Evolutionary conservation across 1,139 yeast species (phyloP).

Genomic region (Taphrina confusa): DNA sequence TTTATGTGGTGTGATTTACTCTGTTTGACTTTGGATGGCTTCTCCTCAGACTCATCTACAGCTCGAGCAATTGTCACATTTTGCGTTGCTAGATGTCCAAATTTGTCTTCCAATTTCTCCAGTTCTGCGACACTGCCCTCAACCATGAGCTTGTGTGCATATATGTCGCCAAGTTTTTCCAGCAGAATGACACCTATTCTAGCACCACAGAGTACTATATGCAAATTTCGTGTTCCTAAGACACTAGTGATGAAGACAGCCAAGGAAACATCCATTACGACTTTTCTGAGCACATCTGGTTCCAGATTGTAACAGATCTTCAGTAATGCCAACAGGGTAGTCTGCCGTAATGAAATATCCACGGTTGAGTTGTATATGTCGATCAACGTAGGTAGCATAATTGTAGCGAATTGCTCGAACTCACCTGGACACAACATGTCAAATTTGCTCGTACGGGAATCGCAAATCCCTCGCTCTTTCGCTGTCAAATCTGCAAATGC

Average conservation of each 20-base stretch:
- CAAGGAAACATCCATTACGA: slow-evolving; percentile 45
- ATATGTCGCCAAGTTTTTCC: slow-evolving; percentile 52
- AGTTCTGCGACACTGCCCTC: slow-evolving; percentile 72
- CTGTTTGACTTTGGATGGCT: no score
- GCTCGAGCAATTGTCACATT: no score
- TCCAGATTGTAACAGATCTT: slow-evolving; percentile 53
- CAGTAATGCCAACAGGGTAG: slow-evolving; percentile 59
- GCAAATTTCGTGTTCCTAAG: slow-evolving; percentile 44
- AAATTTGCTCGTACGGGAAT: background rate
- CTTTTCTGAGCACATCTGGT: slow-evolving; percentile 41
- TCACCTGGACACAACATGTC: slow-evolving; percentile 42
- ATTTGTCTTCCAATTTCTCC: slow-evolving; percentile 36
- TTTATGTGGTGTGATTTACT: no score
- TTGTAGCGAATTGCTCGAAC: slow-evolving; percentile 51
- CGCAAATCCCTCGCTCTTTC: background rate
- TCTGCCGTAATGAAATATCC: slow-evolving; percentile 65
- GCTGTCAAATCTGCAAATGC: slow-evolving; percentile 49
- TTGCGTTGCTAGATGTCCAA: background rate
- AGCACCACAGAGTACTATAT: slow-evolving; percentile 9
- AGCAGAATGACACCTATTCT: slow-evolving; percentile 55
- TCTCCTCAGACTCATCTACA: no score
- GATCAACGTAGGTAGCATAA: slow-evolving; percentile 61
- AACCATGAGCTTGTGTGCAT: slow-evolving; percentile 58
- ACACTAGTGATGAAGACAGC: slow-evolving; percentile 62
- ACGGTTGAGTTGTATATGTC: slow-evolving; percentile 75